Percentiles rank a stretch among this genome's conserved stretches.
Evolutionary conservation across 2,329 filamentous ascomycete species (phyloP).

Genomic region (Trichoderma asperellum): DNA sequence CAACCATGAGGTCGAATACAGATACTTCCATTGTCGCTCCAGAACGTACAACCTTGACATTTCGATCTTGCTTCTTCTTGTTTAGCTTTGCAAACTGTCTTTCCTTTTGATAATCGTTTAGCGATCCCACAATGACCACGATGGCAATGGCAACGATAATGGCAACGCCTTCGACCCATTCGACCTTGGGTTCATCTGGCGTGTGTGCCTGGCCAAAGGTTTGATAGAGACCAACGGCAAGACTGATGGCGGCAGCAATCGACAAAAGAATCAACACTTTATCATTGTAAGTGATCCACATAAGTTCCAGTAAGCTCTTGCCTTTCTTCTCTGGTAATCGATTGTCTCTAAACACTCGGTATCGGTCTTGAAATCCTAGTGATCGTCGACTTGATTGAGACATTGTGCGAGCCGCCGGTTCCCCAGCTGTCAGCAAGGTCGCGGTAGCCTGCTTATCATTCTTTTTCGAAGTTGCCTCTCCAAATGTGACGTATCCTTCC

Average conservation of each 20-base stretch:
- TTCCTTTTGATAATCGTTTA: slow-evolving; percentile 83
- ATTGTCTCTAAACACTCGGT: slow-evolving; percentile 73
- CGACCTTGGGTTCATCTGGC: slow-evolving; percentile 58
- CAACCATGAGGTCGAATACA: slow-evolving; percentile 69
- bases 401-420: neutral
- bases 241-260: slow-evolving; percentile 70
- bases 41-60: slow-evolving; percentile 72
- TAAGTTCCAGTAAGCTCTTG: slow-evolving; percentile 71
- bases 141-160: slow-evolving; percentile 81
- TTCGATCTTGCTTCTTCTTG: slow-evolving; percentile 76
- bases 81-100: slow-evolving; percentile 78
- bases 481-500: slow-evolving; percentile 69
- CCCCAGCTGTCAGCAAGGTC: slow-evolving; percentile 29
- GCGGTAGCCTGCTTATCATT: slow-evolving; percentile 43
- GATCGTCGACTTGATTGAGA: slow-evolving; percentile 5
- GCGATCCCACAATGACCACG: slow-evolving; percentile 74
- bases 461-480: slow-evolving; percentile 61
- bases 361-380: slow-evolving; percentile 56
- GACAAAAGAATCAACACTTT: slow-evolving; percentile 77
- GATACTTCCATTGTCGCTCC: slow-evolving; percentile 71
- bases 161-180: slow-evolving; percentile 82
- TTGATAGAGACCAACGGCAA: slow-evolving; percentile 76
- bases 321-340: slow-evolving; percentile 73
- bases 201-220: slow-evolving; percentile 65
- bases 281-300: slow-evolving; percentile 85